Evolutionary conservation across 2,329 filamentous ascomycete species (phyloP).

Genomic region (Talaromyces sp.): DNA sequence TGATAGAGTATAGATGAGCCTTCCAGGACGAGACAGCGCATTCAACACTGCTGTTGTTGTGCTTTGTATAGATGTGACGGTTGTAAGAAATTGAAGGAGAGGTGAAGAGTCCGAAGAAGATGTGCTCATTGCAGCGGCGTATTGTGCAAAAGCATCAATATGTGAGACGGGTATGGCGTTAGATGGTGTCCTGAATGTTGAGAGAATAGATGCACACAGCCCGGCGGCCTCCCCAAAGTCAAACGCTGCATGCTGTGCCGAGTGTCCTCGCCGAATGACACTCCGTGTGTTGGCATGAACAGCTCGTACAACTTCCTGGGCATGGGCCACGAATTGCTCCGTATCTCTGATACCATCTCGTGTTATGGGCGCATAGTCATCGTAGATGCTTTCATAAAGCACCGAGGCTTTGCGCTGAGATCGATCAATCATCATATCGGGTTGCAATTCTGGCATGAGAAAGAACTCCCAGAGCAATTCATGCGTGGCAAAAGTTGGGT

Average conservation of each 20-base stretch:
- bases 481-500: slow-evolving; percentile 90
- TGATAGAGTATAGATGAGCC: slow-evolving; percentile 71
- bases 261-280: slow-evolving; percentile 73
- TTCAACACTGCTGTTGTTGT: slow-evolving; percentile 76
- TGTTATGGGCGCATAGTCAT: slow-evolving; percentile 77
- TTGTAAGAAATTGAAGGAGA: slow-evolving; percentile 65
- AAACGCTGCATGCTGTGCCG: slow-evolving; percentile 59
- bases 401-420: slow-evolving; percentile 81
- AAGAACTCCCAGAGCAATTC: slow-evolving; percentile 99
- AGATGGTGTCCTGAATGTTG: slow-evolving; percentile 45
- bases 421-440: slow-evolving; percentile 82
- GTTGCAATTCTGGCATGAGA: slow-evolving; percentile 86
- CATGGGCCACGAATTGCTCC: slow-evolving; percentile 86
- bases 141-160: slow-evolving; percentile 65
- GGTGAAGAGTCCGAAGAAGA: slow-evolving; percentile 64
- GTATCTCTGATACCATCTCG: slow-evolving; percentile 73
- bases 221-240: slow-evolving; percentile 41
- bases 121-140: slow-evolving; percentile 60
- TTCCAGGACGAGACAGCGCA: slow-evolving; percentile 72
- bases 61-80: slow-evolving; percentile 72
- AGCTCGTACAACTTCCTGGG: slow-evolving; percentile 79
- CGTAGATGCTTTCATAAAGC: slow-evolving; percentile 74
- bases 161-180: slow-evolving; percentile 65
- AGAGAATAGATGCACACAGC: slow-evolving; percentile 43
- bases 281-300: slow-evolving; percentile 79